Base-by-base conservation (phyloP, 768 basidiomycete genomes). In the Agaricus subrufescens region DNA sequence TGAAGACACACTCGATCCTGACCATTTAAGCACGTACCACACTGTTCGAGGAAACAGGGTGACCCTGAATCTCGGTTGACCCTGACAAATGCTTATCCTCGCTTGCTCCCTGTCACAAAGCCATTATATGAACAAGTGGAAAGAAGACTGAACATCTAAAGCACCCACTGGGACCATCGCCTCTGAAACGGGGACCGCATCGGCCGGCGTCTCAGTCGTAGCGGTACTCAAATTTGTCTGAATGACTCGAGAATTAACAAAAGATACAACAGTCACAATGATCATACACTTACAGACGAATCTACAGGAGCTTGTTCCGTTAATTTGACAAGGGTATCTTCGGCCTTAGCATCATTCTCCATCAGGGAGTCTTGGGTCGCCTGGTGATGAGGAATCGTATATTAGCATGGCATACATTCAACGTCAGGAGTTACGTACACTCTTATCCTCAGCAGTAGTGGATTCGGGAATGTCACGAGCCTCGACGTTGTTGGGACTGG, bases 1-100 rank as follows among this genome's bases (percentile, higher is more conserved):
- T 40, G 14, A 54, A 38, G 47, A 50, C 1, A 40, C 10, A 30
- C 7, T 4, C 47, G 31, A 50, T 40, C 29, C 38, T 27, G 8
- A 56, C 31, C 19, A 43, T 42, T 46, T 47, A 19, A 19, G 19
- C 40, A 29, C 52, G 42, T 37, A 48, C 46, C 40, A 37, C 30
- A 8, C 1, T 19, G 12, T 38, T 29, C 40, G 40, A 15, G 38
- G 25, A 29, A 47, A 23, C 14, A 54, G 54, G 46, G 46, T 54
- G 39, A 40, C 2, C 27, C 15, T 39, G 38, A n/a, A 39, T 34
- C 34, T 34, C 37, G 23, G 29, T 46, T 25, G 54, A 43, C 39
- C 47, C 54, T 56, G 54, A 12, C 7, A 19, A 46, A 49, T 46
- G 46, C 25, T 56, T 47, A n/a, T 31, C 7, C 40, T 23, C 47